Conservation (phyloP, 192 early-diverging fungal genomes). For the Pecoramyces ruminantium region DNA sequence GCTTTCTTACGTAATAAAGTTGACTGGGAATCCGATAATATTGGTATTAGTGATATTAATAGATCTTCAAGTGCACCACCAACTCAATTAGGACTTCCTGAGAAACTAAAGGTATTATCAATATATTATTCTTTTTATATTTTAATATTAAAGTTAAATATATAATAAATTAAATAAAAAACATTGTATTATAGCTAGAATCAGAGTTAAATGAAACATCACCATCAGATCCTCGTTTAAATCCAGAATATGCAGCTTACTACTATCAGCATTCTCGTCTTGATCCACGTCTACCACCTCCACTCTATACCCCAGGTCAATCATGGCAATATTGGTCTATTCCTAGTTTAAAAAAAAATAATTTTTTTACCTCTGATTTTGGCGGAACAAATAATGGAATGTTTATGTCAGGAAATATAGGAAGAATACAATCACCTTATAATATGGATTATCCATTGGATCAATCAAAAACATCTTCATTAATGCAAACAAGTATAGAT, state of each 20-base stretch:
- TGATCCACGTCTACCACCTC: slow-evolving; percentile 38
- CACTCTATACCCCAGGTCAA: slow-evolving; percentile 44
- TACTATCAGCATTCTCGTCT: slow-evolving; percentile 35
- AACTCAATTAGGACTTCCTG: slow-evolving; percentile 34
- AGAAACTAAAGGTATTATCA: slow-evolving; percentile 11
- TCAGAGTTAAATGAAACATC: slow-evolving; percentile 3
- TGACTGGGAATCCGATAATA: not conserved
- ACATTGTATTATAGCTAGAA: slow-evolving; percentile 11
- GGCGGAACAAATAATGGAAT: not conserved
- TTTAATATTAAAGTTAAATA: not conserved
- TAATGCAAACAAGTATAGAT: not conserved
- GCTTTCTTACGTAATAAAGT: not conserved
- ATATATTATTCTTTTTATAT: too few species aligned
- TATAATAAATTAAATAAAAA: not conserved
- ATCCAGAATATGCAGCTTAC: slow-evolving; percentile 47
- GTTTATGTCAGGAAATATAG: not conserved
- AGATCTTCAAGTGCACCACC: slow-evolving; percentile 64
- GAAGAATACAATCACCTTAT: not conserved
- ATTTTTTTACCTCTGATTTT: not conserved
- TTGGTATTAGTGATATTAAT: slow-evolving; percentile 14
- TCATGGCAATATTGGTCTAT: slow-evolving; percentile 26
- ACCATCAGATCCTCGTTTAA: slow-evolving; percentile 28
- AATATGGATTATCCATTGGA: not conserved
- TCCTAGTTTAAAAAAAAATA: not conserved
- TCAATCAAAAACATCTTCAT: not conserved